Percentiles rank a stretch among this genome's conserved stretches.
Conservation (phyloP, 352 stramenopile species). For the Globisporangium polare region DNA sequence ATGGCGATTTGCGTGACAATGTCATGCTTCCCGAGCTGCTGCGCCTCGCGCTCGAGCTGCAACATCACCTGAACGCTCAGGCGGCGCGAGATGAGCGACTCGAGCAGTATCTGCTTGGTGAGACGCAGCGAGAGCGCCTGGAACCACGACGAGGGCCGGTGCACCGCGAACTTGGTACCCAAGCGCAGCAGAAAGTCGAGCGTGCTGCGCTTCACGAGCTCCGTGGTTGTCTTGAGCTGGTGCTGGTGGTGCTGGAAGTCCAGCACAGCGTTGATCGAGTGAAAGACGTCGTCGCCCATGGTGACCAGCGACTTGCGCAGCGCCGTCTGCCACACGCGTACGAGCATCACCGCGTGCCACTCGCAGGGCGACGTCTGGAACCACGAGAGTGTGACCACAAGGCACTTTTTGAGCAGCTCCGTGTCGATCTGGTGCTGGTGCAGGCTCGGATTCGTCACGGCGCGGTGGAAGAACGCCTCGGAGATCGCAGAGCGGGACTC, state of each 20-base stretch:
- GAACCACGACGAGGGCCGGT: conserved; percentile 25
- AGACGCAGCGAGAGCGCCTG: conserved; percentile 37
- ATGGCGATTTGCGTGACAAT: conserved; percentile 34
- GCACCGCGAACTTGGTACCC: conserved; percentile 32
- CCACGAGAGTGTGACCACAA: conserved; percentile 54
- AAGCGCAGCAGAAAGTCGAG: conserved; percentile 48
- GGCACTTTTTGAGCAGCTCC: conserved; percentile 40
- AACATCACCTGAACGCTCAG: conserved; percentile 35
- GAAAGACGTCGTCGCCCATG: conserved; percentile 48
- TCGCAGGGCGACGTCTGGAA: conserved; percentile 50
- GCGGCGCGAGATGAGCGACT: conserved; percentile 39
- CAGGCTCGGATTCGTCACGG: conserved; percentile 38
- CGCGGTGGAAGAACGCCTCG: conserved; percentile 58
- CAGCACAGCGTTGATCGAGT: conserved; percentile 42
- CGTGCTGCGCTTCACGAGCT: conserved; percentile 49
- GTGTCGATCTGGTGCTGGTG: conserved; percentile 38
- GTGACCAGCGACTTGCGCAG: conserved; percentile 33
- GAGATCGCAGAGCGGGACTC: conserved; percentile 52
- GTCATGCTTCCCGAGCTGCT: conserved; percentile 15
- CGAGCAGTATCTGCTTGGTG: conserved; percentile 55
- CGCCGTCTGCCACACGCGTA: conserved; percentile 55
- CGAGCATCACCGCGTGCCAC: conserved; percentile 62
- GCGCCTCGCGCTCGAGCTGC: conserved; percentile 34
- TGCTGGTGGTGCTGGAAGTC: conserved; percentile 43
- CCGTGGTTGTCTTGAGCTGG: conserved; percentile 19